Percentiles rank a stretch among this genome's conserved stretches.
Evolutionary conservation across 768 basidiomycete genomes (phyloP).

Genomic region (Tubosaeta sp.): DNA sequence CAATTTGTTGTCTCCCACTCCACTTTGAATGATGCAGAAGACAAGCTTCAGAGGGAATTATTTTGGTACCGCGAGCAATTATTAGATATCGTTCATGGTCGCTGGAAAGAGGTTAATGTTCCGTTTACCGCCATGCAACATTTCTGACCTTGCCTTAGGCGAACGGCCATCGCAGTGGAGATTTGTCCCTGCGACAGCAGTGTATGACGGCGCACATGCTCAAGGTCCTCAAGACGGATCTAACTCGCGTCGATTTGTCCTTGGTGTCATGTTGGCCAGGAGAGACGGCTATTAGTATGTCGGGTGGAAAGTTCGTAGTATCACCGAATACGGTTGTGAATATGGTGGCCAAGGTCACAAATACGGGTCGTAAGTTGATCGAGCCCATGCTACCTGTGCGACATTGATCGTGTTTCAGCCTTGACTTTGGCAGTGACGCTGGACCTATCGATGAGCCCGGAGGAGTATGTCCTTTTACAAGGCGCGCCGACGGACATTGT

Average conservation of each 20-base stretch:
- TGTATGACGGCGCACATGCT: slow-evolving; percentile 77
- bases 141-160: slow-evolving; percentile 44
- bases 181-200: slow-evolving; percentile 73
- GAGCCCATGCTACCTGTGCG: not conserved
- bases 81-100: slow-evolving; percentile 60
- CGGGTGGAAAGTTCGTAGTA: slow-evolving; percentile 44
- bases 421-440: slow-evolving; percentile 49
- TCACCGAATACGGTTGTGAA: slow-evolving; percentile 60
- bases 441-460: slow-evolving; percentile 53
- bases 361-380: slow-evolving; percentile 57
- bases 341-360: slow-evolving; percentile 53
- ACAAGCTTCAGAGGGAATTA: slow-evolving; percentile 65
- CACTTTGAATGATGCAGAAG: slow-evolving; percentile 53
- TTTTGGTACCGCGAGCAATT: slow-evolving; percentile 97
- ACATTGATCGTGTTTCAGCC: slow-evolving; percentile 35
- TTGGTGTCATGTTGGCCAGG: slow-evolving; percentile 35
- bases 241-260: slow-evolving; percentile 54
- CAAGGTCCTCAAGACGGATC: slow-evolving; percentile 66
- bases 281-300: slow-evolving; percentile 12
- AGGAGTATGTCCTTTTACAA: slow-evolving; percentile 65
- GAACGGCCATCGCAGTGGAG: slow-evolving; percentile 72
- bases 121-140: not conserved
- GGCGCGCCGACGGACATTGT: slow-evolving; percentile 59
- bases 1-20: slow-evolving; percentile 89
- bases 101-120: slow-evolving; percentile 77